Evolutionary conservation across 371 early-diverging fungal species (phyloP).

Genomic region (Parasitella parasitica): DNA sequence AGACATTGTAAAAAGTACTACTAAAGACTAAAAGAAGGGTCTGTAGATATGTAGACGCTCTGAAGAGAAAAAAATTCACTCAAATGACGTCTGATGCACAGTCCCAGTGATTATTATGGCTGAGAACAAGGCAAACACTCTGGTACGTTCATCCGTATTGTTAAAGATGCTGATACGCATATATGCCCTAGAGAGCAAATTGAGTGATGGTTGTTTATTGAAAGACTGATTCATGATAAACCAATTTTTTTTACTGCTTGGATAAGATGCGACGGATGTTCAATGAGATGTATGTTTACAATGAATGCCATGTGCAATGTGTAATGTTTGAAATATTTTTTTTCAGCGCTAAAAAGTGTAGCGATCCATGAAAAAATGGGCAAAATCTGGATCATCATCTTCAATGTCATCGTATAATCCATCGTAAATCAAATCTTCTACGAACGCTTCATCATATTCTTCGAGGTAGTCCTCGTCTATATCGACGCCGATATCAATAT

Average conservation of each 20-base stretch:
- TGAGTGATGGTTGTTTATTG: too few species aligned
- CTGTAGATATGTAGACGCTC: not conserved
- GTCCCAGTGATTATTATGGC: not conserved
- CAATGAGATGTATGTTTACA: not conserved
- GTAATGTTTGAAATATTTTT: too few species aligned
- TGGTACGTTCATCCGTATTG: too few species aligned
- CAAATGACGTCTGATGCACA: not conserved
- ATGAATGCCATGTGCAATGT: not conserved
- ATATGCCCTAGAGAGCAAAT: too few species aligned
- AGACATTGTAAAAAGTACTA: conserved; percentile 26
- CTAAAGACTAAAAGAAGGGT: not conserved
- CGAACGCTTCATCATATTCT: not conserved
- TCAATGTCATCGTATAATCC: not conserved
- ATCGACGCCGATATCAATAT: not conserved
- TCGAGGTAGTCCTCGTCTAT: too few species aligned
- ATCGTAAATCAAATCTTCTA: not conserved
- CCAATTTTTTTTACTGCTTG: too few species aligned
- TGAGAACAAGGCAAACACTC: too few species aligned
- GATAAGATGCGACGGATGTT: too few species aligned
- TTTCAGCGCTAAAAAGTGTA: not conserved
- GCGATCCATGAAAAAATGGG: not conserved
- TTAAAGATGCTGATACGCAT: too few species aligned
- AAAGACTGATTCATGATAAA: too few species aligned
- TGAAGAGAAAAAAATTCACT: not conserved
- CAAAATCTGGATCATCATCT: not conserved